Percentiles rank a stretch among this genome's conserved stretches.
Evolutionary conservation across 2,329 filamentous ascomycete genomes (phyloP).

Genomic region (Cyphellophora europaea): DNA sequence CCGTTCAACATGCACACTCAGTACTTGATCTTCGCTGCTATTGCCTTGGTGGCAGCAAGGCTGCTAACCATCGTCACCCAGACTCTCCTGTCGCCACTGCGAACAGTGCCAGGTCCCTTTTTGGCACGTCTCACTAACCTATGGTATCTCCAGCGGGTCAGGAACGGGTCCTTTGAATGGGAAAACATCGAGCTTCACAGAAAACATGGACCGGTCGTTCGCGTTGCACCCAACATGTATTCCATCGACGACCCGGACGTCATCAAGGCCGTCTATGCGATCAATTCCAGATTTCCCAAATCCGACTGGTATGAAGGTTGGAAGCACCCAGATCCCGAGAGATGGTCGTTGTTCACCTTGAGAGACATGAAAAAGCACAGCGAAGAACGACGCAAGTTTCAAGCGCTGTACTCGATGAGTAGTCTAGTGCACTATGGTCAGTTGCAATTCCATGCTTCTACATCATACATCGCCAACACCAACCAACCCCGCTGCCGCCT

Average conservation of each 20-base stretch:
- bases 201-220: slow-evolving; percentile 15
- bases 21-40: no score
- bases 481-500: no score
- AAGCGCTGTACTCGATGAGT: slow-evolving; percentile 39
- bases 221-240: slow-evolving; percentile 15
- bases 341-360: slow-evolving; percentile 58
- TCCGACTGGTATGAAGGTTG: slow-evolving; percentile 41
- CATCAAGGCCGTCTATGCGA: slow-evolving; percentile 16
- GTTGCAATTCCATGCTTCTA: no score
- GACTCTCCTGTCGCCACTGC: slow-evolving; percentile 24
- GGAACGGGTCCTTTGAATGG: slow-evolving; percentile 28
- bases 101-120: slow-evolving; percentile 36
- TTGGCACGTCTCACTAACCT: slow-evolving; percentile 33
- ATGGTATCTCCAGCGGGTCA: slow-evolving; percentile 34
- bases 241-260: slow-evolving; percentile 15
- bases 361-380: slow-evolving; percentile 66
- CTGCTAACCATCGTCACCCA: slow-evolving; percentile 2
- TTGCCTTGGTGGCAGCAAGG: no score
- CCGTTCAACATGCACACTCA: no score
- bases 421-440: slow-evolving; percentile 40
- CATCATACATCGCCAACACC: no score
- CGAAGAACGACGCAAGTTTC: slow-evolving; percentile 50
- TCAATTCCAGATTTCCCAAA: slow-evolving; percentile 15
- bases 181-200: slow-evolving; percentile 20
- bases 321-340: slow-evolving; percentile 48